These are phyloP conservation scores for Prunus yedoensis DNA, from an alignment of 331 rosid species.

Conservation along the genomic window DNA sequence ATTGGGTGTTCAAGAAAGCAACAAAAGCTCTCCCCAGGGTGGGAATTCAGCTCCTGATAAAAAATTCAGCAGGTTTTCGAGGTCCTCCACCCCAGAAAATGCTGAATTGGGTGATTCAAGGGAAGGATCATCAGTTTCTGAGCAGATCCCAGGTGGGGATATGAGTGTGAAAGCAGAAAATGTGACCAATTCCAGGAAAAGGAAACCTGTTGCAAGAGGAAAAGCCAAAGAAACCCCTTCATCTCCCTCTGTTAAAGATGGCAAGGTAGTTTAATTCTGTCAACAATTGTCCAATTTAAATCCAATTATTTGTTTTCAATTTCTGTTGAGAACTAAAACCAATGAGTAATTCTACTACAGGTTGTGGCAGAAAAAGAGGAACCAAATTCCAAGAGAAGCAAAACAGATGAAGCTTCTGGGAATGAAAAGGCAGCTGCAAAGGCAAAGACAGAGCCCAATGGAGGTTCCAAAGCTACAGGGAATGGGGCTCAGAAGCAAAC, in stretches of 20 bases:
- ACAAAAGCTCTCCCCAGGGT: conserved; percentile 23
- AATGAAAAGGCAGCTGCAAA: conserved; percentile 40
- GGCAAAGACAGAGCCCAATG: conserved; percentile 33
- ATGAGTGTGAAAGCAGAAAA: conserved; percentile 32
- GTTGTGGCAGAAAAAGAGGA: conserved; percentile 35
- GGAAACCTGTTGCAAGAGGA: conserved; percentile 45
- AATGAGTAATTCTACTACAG: conserved; percentile 27
- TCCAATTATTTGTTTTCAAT: background rate
- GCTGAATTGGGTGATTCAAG: conserved; percentile 45
- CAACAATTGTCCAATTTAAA: background rate
- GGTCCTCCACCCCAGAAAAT: conserved; percentile 51
- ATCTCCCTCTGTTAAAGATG: conserved; percentile 30
- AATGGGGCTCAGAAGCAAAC: conserved; percentile 32
- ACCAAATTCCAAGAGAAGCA: conserved; percentile 44
- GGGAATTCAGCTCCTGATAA: conserved; percentile 29
- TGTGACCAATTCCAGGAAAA: conserved; percentile 34
- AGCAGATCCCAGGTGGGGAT: conserved; percentile 48
- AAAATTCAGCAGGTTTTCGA: conserved; percentile 36
- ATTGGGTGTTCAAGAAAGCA: conserved; percentile 31
- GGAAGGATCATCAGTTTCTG: conserved; percentile 60
- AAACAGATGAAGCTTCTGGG: conserved; percentile 35
- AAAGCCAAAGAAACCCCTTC: conserved; percentile 39
- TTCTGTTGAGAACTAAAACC: background rate
- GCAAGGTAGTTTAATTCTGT: conserved; percentile 31
- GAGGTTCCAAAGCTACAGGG: background rate